phyloP scores from a whole-genome alignment of 106 monocot genomes.

The Posidonia australis region DNA sequence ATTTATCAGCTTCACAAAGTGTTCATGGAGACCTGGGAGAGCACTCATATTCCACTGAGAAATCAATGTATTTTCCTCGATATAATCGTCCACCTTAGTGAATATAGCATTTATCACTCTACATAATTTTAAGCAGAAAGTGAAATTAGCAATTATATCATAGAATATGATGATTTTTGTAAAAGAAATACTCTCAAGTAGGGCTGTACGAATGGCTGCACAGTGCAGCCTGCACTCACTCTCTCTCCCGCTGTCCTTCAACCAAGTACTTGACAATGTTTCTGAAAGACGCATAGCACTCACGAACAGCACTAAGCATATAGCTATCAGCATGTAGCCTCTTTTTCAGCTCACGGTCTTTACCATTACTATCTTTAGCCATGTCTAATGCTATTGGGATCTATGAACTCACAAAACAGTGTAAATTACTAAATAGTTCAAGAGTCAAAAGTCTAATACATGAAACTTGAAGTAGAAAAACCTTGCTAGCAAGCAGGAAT shows the following conservation, averaged over 20 bases:
- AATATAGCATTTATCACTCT: conserved; percentile 44
- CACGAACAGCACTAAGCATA: conserved; percentile 52
- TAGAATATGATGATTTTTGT: no score
- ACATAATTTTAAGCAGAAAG: background rate
- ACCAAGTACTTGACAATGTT: conserved; percentile 46
- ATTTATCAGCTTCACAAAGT: conserved; percentile 40
- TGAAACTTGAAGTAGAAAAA: conserved; percentile 6
- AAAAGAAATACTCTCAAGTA: no score
- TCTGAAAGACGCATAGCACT: conserved; percentile 65
- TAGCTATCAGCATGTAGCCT: conserved; percentile 44
- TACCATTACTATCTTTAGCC: conserved; percentile 51
- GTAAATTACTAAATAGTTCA: background rate
- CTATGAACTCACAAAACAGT: conserved; percentile 13
- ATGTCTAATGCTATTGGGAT: conserved; percentile 80
- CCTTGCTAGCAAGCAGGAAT: conserved; percentile 88
- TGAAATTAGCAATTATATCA: background rate
- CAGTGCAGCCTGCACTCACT: no score
- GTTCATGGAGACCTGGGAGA: conserved; percentile 33
- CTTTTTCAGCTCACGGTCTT: conserved; percentile 50
- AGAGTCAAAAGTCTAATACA: background rate
- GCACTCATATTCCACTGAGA: conserved; percentile 28
- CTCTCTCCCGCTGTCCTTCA: conserved; percentile 21
- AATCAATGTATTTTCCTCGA: conserved; percentile 14
- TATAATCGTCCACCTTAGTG: conserved; percentile 22
- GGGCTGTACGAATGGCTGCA: background rate